Base-by-base conservation (phyloP, 192 early-diverging fungal genomes). In the Backusella liffmaniae region DNA sequence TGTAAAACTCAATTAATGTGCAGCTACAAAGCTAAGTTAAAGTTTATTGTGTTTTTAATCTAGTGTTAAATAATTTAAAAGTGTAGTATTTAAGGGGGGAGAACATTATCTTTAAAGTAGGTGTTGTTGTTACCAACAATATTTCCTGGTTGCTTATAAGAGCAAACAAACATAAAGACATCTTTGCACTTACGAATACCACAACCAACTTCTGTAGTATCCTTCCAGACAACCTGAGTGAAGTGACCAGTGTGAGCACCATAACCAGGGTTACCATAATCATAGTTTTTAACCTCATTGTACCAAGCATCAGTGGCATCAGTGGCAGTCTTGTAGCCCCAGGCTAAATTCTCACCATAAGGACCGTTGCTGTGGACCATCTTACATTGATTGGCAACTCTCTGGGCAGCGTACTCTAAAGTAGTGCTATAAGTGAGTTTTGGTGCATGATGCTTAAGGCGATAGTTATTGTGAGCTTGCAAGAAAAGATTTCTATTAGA, bases 331-430 rank as follows among this genome's bases (percentile, higher is more conserved):
- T 41, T 41, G 77, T 85, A 86, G 26, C 84, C 84, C 56, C 70
- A 69, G 6, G 81, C 84, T 23, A 87, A 46, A 68, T 84, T 87
- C 75, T 87, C 86, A 32, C 84, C 84, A 51, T 76, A 80, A 39
- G 68, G 56, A 66, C 69, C 26, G 3, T 3, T 44, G 44, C 77
- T 83, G 72, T 88, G 86, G 34, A 79, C 34, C 76, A 86, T 86
- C 13, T 71, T 26, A 46, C 86, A 88, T 4, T 34, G 35, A 42
- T 82, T 72, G 30, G 76, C 73, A 74, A 75, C 77, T 36, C 74
- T 77, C 67, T 85, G 73, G n/a, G 84, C 84, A 68, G 71, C 80
- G 0, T 15, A 23, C 21, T 79, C 84, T 7, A 82, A 16, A 30
- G 73, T 80, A n/a, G 13, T 10, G 67, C 70, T 82, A 82, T 84